Conservation (phyloP, 164 flowering plant genomes). For the Akebia trifoliata region DNA sequence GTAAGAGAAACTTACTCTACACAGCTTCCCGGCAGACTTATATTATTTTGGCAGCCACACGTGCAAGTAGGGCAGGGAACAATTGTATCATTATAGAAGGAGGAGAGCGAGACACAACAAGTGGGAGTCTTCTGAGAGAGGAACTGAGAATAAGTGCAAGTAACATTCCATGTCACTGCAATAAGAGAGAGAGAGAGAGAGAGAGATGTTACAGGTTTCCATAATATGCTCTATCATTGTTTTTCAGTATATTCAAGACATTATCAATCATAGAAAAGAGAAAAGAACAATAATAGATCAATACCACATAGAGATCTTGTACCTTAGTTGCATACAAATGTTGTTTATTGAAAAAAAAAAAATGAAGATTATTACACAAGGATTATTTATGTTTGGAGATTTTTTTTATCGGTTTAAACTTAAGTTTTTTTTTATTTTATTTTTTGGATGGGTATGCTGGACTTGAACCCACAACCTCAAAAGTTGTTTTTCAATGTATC, state of each 20-base stretch:
- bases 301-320: no score
- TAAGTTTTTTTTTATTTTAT: no score
- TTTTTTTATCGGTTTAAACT: no score
- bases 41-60: slow-evolving; percentile 61
- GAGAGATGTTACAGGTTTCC: background rate
- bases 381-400: no score
- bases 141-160: slow-evolving; percentile 76
- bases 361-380: no score
- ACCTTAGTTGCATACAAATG: no score
- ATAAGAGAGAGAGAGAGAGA: slow-evolving; percentile 2
- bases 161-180: slow-evolving; percentile 88
- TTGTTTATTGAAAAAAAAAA: no score
- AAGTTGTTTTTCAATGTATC: no score
- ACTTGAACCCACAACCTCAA: no score
- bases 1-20: slow-evolving; percentile 42
- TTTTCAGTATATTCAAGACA: background rate
- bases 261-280: background rate
- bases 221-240: no score
- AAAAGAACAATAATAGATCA: background rate
- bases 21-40: slow-evolving; percentile 42
- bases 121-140: slow-evolving; percentile 60
- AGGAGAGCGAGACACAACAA: slow-evolving; percentile 78
- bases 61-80: slow-evolving; percentile 65
- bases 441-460: no score
- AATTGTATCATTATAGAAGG: slow-evolving; percentile 60